Evolutionary conservation across 2,329 filamentous ascomycete species (phyloP).

Genomic region (Endothia cerciana): DNA sequence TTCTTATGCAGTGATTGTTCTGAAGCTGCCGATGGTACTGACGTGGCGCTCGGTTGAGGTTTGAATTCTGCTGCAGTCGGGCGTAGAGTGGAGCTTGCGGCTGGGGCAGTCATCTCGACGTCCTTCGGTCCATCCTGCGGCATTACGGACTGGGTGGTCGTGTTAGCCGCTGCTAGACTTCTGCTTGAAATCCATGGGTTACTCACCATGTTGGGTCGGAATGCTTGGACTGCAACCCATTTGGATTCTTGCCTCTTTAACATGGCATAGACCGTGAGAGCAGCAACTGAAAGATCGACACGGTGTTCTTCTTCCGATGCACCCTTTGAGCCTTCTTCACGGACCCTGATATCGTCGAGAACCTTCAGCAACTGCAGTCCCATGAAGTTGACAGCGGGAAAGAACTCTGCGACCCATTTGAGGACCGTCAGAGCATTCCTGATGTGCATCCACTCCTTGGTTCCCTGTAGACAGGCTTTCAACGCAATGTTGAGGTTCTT

Average conservation of each 20-base stretch:
- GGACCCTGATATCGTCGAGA: slow-evolving; percentile 66
- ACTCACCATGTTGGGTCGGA: slow-evolving; percentile 66
- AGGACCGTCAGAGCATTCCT: slow-evolving; percentile 91
- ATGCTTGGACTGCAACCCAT: slow-evolving; percentile 77
- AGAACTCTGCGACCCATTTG: slow-evolving; percentile 77
- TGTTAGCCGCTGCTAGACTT: slow-evolving; percentile 39
- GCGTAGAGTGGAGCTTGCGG: slow-evolving; percentile 51
- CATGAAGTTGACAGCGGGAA: slow-evolving; percentile 90
- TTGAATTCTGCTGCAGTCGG: slow-evolving; percentile 68
- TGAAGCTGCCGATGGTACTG: slow-evolving; percentile 30
- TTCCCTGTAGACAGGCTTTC: slow-evolving; percentile 77
- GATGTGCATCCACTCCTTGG: slow-evolving; percentile 92
- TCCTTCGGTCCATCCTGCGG: slow-evolving; percentile 43
- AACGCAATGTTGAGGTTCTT: slow-evolving; percentile 78
- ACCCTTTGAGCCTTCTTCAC: slow-evolving; percentile 58
- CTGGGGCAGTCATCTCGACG: slow-evolving; percentile 38
- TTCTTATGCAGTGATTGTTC: slow-evolving; percentile 30
- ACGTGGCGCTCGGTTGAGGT: slow-evolving; percentile 46
- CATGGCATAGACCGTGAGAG: slow-evolving; percentile 71
- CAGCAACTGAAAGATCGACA: slow-evolving; percentile 75
- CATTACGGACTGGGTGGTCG: slow-evolving; percentile 45
- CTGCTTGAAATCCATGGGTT: slow-evolving; percentile 13
- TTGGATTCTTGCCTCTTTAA: slow-evolving; percentile 67
- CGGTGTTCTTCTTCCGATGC: slow-evolving; percentile 57
- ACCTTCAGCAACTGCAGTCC: slow-evolving; percentile 68